phyloP scores from a whole-genome alignment of 768 basidiomycete genomes.

The Boletellus ananiceps region DNA sequence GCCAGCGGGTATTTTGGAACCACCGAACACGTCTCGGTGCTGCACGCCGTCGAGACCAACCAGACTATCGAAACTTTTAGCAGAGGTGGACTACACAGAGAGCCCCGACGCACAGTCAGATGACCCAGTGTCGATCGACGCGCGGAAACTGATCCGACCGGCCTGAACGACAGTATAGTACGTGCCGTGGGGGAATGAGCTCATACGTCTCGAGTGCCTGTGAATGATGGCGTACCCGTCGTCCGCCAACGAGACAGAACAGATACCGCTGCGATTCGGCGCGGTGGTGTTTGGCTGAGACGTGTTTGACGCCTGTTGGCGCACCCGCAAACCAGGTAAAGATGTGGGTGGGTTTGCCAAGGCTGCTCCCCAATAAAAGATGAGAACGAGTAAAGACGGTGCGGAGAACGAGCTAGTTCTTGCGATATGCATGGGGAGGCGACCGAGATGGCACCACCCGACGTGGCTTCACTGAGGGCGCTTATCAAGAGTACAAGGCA shows the following conservation, averaged over 20 bases:
- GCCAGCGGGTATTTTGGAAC: conserved; percentile 68
- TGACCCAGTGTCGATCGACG: conserved; percentile 72
- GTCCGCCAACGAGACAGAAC: conserved; percentile 40
- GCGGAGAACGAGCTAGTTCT: conserved; percentile 10
- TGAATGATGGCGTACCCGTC: conserved; percentile 45
- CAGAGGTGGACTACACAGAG: not conserved
- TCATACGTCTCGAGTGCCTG: not conserved
- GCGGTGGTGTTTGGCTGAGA: conserved; percentile 15
- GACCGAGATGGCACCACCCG: conserved; percentile 21
- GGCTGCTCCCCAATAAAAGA: conserved; percentile 8
- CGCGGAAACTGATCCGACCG: conserved; percentile 63
- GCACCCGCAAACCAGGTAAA: conserved; percentile 12
- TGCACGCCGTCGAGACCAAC: conserved; percentile 63
- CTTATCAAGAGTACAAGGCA: not conserved
- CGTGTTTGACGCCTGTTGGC: conserved; percentile 9
- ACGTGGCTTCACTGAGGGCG: not conserved
- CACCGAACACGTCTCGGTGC: conserved; percentile 45
- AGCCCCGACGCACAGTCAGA: conserved; percentile 22
- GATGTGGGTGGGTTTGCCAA: conserved; percentile 1
- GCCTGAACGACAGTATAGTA: conserved; percentile 60
- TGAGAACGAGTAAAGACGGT: conserved; percentile 5
- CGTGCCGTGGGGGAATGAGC: conserved; percentile 42
- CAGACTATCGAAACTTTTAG: conserved; percentile 48
- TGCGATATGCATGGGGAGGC: not conserved
- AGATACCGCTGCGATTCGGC: conserved; percentile 38